Conservation (phyloP, 1,139 yeast species). For the Lodderomyces beijingensis region DNA sequence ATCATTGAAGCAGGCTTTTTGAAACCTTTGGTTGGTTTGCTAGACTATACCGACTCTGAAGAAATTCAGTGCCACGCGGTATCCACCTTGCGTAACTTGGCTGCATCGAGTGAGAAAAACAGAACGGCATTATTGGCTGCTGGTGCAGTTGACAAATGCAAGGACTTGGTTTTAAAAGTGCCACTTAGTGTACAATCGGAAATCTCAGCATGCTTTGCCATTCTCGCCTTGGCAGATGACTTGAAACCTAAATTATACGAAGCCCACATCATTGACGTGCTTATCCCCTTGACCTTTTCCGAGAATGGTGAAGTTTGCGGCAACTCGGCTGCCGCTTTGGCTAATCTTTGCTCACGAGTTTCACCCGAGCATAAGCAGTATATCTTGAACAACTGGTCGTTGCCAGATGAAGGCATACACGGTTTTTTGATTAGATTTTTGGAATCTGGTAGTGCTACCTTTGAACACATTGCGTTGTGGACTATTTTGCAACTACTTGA, state of each 20-base stretch:
- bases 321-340: slow-evolving; percentile 96
- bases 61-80: slow-evolving; percentile 98
- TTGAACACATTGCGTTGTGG: slow-evolving; percentile 98
- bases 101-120: slow-evolving; percentile 92
- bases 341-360: slow-evolving; percentile 89
- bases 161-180: slow-evolving; percentile 76
- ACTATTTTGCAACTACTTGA: slow-evolving; percentile 90
- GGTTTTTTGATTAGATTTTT: slow-evolving; percentile 81
- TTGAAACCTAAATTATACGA: slow-evolving; percentile 82
- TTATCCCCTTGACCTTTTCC: slow-evolving; percentile 86
- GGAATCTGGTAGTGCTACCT: slow-evolving; percentile 86
- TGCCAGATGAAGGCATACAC: slow-evolving; percentile 80
- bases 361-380: slow-evolving; percentile 66
- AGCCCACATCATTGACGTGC: slow-evolving; percentile 80
- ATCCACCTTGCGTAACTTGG: slow-evolving; percentile 89
- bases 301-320: slow-evolving; percentile 95
- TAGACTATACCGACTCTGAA: slow-evolving; percentile 83
- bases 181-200: slow-evolving; percentile 92
- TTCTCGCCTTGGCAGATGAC: slow-evolving; percentile 92
- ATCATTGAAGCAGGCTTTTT: slow-evolving; percentile 95
- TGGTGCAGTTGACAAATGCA: slow-evolving; percentile 92
- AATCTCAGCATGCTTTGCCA: slow-evolving; percentile 96
- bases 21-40: slow-evolving; percentile 78
- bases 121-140: slow-evolving; percentile 89
- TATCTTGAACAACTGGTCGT: slow-evolving; percentile 74